Conservation (phyloP, 305 asterid species). For the Rubia peregrina region DNA sequence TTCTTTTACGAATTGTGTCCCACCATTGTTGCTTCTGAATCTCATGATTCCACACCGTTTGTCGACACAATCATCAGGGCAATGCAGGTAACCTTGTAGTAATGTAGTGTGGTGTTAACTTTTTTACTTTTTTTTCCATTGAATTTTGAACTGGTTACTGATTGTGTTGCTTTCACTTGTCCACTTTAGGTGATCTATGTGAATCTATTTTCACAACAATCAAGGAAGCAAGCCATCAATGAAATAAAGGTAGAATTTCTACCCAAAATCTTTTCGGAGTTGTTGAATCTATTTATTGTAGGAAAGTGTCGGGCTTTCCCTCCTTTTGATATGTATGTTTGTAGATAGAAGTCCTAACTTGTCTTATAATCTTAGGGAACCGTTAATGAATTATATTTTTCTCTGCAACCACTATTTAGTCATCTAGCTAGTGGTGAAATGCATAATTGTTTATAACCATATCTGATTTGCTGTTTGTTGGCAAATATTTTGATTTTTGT, state of each 20-base stretch:
- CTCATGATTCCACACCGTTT: conserved; percentile 97
- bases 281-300: background rate
- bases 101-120: too few relatives aligned
- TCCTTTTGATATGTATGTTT: background rate
- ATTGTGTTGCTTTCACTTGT: conserved; percentile 16
- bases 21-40: conserved; percentile 84
- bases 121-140: too few relatives aligned
- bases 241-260: conserved; percentile 87
- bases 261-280: background rate
- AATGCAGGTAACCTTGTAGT: conserved; percentile 72
- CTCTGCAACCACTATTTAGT: background rate
- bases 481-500: background rate
- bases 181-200: conserved; percentile 81
- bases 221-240: conserved; percentile 83
- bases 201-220: conserved; percentile 75
- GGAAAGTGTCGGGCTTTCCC: background rate
- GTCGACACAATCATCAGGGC: conserved; percentile 99
- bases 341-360: background rate
- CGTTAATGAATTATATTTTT: background rate
- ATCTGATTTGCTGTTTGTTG: background rate
- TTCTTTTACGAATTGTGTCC: conserved; percentile 91
- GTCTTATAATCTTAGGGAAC: background rate
- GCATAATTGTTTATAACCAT: background rate
- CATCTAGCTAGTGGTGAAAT: background rate
- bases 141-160: conserved; percentile 2